Evolutionary conservation across 768 basidiomycete species (phyloP).

Genomic region (Mycena galericulata): DNA sequence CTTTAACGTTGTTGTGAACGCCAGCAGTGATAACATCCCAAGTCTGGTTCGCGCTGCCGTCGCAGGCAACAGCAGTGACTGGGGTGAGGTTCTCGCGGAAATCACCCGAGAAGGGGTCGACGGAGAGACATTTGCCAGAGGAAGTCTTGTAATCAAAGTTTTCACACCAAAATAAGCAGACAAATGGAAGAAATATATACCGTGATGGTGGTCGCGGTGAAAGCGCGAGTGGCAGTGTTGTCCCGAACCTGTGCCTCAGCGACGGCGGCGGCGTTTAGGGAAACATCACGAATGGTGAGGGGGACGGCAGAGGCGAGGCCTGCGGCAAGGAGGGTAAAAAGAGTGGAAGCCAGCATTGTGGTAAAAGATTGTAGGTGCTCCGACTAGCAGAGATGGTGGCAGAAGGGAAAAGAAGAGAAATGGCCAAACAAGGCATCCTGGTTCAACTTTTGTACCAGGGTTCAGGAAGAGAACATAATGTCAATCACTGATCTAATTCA

Average conservation of each 20-base stretch:
- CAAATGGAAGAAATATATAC: conserved; percentile 14
- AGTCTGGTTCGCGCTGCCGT: conserved; percentile 36
- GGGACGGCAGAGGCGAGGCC: conserved; percentile 34
- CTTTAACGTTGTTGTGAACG: conserved; percentile 36
- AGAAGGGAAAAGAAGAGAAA: not conserved
- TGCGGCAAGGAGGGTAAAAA: conserved; percentile 35
- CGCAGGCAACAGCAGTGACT: conserved; percentile 30
- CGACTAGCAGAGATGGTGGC: conserved; percentile 31
- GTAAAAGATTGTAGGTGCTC: conserved; percentile 32
- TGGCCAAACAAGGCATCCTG: not conserved
- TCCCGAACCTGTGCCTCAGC: conserved; percentile 38
- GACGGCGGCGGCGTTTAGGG: conserved; percentile 28
- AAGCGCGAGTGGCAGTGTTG: conserved; percentile 37
- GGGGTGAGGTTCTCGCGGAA: conserved; percentile 41
- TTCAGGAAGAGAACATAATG: too few relatives aligned
- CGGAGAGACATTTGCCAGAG: conserved; percentile 38
- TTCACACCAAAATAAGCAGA: not conserved
- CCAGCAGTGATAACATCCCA: conserved; percentile 41
- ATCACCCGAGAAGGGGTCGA: conserved; percentile 39
- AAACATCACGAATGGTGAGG: conserved; percentile 26
- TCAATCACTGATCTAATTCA: too few relatives aligned
- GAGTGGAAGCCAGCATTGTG: conserved; percentile 35
- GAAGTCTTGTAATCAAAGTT: conserved; percentile 31
- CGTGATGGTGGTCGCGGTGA: conserved; percentile 37
- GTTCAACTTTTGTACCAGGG: not conserved